Conservation (phyloP, 441 rosid genomes). For the Iberis amara region DNA sequence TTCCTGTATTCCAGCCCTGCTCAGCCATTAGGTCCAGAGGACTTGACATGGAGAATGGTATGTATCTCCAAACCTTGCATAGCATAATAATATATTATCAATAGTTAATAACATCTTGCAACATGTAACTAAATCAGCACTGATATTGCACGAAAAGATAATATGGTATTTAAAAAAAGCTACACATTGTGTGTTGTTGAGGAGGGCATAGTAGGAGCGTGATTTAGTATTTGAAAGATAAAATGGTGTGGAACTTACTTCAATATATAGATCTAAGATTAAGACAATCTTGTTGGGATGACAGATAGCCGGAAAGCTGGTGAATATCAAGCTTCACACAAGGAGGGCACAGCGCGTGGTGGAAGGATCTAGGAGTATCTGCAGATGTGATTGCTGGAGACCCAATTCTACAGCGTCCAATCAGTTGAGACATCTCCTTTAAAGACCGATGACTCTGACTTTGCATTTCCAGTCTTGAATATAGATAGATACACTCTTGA, state of each 20-base stretch:
- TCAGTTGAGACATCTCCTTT: conserved; percentile 15
- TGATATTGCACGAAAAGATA: background rate
- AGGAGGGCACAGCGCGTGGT: conserved; percentile 65
- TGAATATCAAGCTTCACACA: conserved; percentile 73
- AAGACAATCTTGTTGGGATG: conserved; percentile 11
- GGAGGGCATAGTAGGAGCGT: background rate
- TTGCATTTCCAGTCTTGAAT: background rate
- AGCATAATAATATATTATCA: background rate
- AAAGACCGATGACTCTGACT: conserved; percentile 1
- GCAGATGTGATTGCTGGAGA: conserved; percentile 67
- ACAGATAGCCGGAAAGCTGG: conserved; percentile 78
- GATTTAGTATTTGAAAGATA: background rate
- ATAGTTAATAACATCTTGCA: background rate
- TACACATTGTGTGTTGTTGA: background rate
- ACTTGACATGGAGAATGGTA: conserved; percentile 88
- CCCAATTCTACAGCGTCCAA: conserved; percentile 38
- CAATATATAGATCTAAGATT: background rate
- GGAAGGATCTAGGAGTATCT: conserved; percentile 63
- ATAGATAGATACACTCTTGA: too few relatives aligned
- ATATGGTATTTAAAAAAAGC: background rate
- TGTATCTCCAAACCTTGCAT: conserved; percentile 20
- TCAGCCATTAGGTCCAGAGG: conserved; percentile 90
- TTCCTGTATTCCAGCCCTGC: conserved; percentile 85
- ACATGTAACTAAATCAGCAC: background rate
- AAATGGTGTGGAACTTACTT: conserved; percentile 12